Evolutionary conservation across 192 early-diverging fungal species (phyloP), one percentile per base, ranked within the genome.

Genomic region (Umbelopsis ramanniana): DNA sequence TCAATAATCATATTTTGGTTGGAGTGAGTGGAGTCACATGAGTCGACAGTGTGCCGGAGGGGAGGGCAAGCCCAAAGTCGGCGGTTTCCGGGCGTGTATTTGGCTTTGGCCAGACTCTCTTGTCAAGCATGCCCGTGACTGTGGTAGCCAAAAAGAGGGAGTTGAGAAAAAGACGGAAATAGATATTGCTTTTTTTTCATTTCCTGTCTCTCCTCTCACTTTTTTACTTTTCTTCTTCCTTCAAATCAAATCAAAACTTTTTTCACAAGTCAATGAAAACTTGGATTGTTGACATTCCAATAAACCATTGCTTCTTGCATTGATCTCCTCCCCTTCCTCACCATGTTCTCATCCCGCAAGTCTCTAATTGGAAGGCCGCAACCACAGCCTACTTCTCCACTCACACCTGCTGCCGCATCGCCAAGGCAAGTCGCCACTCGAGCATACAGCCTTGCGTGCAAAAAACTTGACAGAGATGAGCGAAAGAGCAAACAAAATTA

Each of bases 381-480:
- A 14, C 43, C n/a, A 24, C 40, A 43, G 40, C 35, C 70, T 53
- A 6, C 66, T 19, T 66, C 67, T 52, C 35, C 75, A 38, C 67
- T 47, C 54, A 68, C 46, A 2, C 17, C 26, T 37, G 33, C 57
- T 35, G 48, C 47, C 7, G n/a, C 74, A 17, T 73, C 77, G 38
- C 77, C 77, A 37, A 54, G 77, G 5, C 77, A 79, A 68, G 54
- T 79, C 23, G 77, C 77, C 40, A 74, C 53, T 46, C 70, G 67
- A 71, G 70, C 77, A 5, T 72, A 74, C 68, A 54, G 52, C 29
- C 47, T 74, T 37, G 70, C 73, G 24, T 29, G 47, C 37, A 74
- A 74, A 37, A 79, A 79, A 50, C 46, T 79, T 6, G 77, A 79
- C 45, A 69, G 53, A 33, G 77, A 79, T 68, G 77, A 74, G 29